Base-by-base conservation (phyloP, 768 basidiomycete species). In the Mycena indigotica region DNA sequence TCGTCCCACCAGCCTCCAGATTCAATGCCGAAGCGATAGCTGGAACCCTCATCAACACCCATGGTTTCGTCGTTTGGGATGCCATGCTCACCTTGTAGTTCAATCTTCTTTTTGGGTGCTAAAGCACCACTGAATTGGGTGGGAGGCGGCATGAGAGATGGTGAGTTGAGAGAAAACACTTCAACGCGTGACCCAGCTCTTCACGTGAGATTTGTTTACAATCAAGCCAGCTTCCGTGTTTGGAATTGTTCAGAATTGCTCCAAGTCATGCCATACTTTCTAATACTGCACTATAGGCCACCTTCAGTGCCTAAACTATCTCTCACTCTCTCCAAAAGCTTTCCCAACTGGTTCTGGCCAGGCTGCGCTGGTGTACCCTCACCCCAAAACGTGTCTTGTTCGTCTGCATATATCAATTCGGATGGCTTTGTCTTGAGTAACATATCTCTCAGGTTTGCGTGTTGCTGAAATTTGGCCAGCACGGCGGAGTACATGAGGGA, bases 131-230 rank as follows among this genome's bases (percentile, higher is more conserved):
- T 35, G 32, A 35, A 35, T 17, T 44, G 41, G 21, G 15, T 44
- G 23, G 41, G 41, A 21, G 12, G 23, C 6, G 21, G 21, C 41
- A 44, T 35, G 32, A n/a, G 35, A 38, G 35, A 38, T 38, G 35
- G 35, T 38, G n/a, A n/a, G n/a, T n/a, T n/a, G n/a, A n/a, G n/a
- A n/a, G n/a, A n/a, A n/a, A n/a, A n/a, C 66, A 3, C 80, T 77
- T 13, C 86, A 84, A 0, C 73, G 75, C 2, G 87, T 98, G 4
- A 77, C 74, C 46, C 83, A 83, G 66, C 88, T 99, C 59, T 93
- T 91, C 70, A 97, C 95, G 21, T 88, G 87, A 15, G 97, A 95
- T 2, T 92, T 95, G 29, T 97, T 98, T 74, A 97, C 97, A 2
- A 87, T 86, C 68, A 73, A 98, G 62, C 93, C 94, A 12, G 80